These are phyloP conservation scores for Ormosia semicastrata DNA, from an alignment of 306 rosid genomes.

Conservation along the genomic window DNA sequence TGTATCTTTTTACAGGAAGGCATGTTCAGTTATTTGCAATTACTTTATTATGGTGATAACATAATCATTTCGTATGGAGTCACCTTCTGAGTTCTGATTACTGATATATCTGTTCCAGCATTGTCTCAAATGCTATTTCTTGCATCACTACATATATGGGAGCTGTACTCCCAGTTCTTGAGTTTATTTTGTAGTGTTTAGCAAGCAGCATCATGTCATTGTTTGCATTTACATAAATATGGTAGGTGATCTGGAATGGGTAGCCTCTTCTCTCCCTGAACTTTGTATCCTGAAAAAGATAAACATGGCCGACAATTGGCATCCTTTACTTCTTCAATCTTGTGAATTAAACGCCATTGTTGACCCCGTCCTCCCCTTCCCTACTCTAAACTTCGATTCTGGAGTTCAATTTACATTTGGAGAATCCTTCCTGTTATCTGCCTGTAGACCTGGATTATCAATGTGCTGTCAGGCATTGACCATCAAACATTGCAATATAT, in stretches of 20 bases:
- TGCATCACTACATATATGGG: background rate
- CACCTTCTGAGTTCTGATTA: background rate
- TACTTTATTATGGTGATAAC: background rate
- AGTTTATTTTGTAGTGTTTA: background rate
- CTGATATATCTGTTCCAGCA: slow-evolving; percentile 1
- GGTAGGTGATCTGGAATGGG: background rate
- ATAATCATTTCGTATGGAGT: background rate
- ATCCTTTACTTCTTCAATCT: background rate
- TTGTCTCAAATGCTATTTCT: background rate
- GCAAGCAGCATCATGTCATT: background rate
- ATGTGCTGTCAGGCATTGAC: background rate
- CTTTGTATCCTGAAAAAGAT: background rate
- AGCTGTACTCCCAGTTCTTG: background rate
- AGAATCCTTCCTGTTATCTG: background rate
- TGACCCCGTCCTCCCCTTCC: background rate
- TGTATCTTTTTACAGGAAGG: slow-evolving; percentile 4
- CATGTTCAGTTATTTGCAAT: slow-evolving; percentile 5
- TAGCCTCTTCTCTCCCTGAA: background rate
- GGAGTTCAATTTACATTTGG: background rate
- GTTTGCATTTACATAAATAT: background rate
- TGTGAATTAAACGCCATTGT: background rate
- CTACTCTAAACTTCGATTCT: background rate
- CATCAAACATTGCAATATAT: background rate
- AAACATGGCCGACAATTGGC: background rate
- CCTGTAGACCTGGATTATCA: background rate